A percentile compares a stretch with the other conserved stretches of the same genome.
phyloP scores from a whole-genome alignment of 176 grass and related monocot genomes.

The Leersia perrieri region DNA sequence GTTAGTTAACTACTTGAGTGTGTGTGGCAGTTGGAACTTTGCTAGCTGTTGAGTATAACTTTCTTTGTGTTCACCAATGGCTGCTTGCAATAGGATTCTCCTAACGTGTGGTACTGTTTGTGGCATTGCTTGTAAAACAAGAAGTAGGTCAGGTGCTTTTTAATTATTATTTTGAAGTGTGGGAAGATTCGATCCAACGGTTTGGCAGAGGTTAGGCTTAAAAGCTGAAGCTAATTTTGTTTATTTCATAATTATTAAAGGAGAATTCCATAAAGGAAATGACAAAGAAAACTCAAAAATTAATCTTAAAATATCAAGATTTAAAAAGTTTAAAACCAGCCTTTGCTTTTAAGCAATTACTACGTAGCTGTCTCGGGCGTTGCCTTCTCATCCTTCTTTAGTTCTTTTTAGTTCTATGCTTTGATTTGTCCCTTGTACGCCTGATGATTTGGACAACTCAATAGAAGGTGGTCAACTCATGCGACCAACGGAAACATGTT shows the following conservation, averaged over 20 bases:
- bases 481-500: background rate
- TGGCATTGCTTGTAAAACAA: background rate
- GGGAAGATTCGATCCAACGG: background rate
- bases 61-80: background rate
- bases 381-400: too few species aligned
- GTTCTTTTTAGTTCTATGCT: background rate
- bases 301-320: too few species aligned
- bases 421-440: background rate
- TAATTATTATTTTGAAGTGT: background rate
- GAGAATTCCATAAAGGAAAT: too few species aligned
- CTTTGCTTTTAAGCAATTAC: too few species aligned
- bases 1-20: background rate
- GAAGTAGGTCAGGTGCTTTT: background rate
- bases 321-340: too few species aligned
- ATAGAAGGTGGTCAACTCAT: background rate
- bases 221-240: background rate
- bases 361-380: too few species aligned
- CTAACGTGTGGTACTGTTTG: background rate
- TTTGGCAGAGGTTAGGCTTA: background rate
- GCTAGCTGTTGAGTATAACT: background rate
- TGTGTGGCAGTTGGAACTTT: background rate
- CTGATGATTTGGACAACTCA: background rate
- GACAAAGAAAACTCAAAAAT: too few species aligned
- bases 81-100: background rate
- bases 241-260: background rate